phyloP scores from a whole-genome alignment of 1,139 yeast species.

The Sugiyamaella castrensis region DNA sequence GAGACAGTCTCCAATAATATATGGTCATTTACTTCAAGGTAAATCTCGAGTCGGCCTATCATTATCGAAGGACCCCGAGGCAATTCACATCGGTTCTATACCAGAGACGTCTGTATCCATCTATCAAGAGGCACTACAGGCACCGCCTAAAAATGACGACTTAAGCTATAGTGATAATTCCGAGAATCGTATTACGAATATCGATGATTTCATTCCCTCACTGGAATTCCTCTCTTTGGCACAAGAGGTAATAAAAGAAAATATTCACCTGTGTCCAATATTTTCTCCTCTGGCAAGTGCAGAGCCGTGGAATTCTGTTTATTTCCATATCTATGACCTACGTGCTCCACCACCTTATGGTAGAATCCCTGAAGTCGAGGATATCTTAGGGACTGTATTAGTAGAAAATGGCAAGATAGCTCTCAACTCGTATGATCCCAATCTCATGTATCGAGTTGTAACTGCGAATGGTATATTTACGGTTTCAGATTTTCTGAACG shows the following conservation, averaged over 20 bases:
- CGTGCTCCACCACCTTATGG: slow-evolving; percentile 66
- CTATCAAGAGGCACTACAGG: slow-evolving; percentile 14
- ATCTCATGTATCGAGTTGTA: slow-evolving; percentile 57
- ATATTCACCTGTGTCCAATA: slow-evolving; percentile 51
- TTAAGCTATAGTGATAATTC: slow-evolving; percentile 2
- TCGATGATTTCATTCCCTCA: slow-evolving; percentile 20
- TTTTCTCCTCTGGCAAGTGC: slow-evolving; percentile 62
- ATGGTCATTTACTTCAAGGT: slow-evolving; percentile 20
- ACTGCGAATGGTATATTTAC: slow-evolving; percentile 55
- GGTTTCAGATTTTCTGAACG: slow-evolving; percentile 55
- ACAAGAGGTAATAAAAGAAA: slow-evolving; percentile 33
- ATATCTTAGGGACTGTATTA: slow-evolving; percentile 66
- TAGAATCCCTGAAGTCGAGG: slow-evolving; percentile 69
- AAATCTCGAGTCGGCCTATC: slow-evolving; percentile 18
- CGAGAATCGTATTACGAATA: slow-evolving; percentile 7
- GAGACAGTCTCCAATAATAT: slow-evolving; percentile 18
- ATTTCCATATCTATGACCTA: slow-evolving; percentile 71
- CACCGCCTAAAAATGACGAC: not conserved
- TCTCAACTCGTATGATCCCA: slow-evolving; percentile 55
- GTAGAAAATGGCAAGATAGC: slow-evolving; percentile 54
- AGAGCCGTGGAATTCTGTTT: slow-evolving; percentile 45
- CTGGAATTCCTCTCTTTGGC: slow-evolving; percentile 31
- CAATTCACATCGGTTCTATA: slow-evolving; percentile 31
- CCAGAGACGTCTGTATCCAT: slow-evolving; percentile 19
- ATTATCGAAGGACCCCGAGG: slow-evolving; percentile 21